Base-by-base conservation (phyloP, 768 basidiomycete species). In the Termitomyces sp. region DNA sequence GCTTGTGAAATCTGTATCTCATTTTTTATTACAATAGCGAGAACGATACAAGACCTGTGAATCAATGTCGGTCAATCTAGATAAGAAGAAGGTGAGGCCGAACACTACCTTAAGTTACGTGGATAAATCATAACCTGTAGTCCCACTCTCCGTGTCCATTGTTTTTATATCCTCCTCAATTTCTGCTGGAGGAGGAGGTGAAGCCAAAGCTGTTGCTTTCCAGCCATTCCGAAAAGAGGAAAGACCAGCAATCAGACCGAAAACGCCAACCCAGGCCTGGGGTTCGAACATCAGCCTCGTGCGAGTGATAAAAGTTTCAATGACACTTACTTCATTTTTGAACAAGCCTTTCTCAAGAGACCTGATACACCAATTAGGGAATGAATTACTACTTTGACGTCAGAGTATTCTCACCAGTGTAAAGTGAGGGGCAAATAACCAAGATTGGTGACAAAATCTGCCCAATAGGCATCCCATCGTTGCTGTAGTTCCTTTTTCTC, bases 371-470 rank as follows among this genome's bases (percentile, higher is more conserved):
- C 39, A 31, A 4, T 33, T 51, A n/a, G 56, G 15, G 48, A 39
- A 41, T 54, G 33, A 29, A 46, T n/a, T 5, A 28, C 49, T 50
- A 42, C 4, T 24, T 22, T 29, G 15, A 54, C 8, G n/a, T 47
- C 6, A 9, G 49, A 18, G 28, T 37, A 8, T 15, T 60, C 81
- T 54, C 62, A 91, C 93, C 92, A 94, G 68, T 96, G 94, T 56
- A 92, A 70, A 2, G 92, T 90, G 51, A 91, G 69, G 4, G 92
- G 94, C n/a, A 93, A 72, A 67, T 92, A 89, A 26, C 84, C 83
- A 8, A 87, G 60, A 66, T 93, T 93, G 50, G 84, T 82, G 15
- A 89, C 69, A 12, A 88, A 68, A 59, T 92, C 90, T 51, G 83
- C 86, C 80, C 84, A 84, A 55, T 85, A 83, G 16, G 86, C 80